phyloP scores from a whole-genome alignment of 2,329 filamentous ascomycete genomes.

The Huntiella bhutanensis region DNA sequence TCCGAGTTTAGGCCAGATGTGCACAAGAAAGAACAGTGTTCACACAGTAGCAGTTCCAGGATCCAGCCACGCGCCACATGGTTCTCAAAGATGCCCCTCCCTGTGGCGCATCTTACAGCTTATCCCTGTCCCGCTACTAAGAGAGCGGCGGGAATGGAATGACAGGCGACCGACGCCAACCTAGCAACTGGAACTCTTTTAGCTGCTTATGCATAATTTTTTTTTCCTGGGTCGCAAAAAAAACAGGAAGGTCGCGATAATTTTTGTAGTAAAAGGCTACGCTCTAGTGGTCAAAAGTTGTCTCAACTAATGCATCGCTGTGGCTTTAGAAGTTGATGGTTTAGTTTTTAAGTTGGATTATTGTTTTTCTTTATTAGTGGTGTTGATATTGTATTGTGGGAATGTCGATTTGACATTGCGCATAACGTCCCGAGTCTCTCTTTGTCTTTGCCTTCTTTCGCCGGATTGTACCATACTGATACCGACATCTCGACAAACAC shows the following conservation, averaged over 20 bases:
- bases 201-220: slow-evolving; percentile 8
- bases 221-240: slow-evolving; percentile 3
- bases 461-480: background rate
- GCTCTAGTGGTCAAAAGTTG: no score
- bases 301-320: background rate
- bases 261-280: background rate
- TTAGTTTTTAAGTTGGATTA: no score
- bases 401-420: no score
- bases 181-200: slow-evolving; percentile 1
- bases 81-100: background rate
- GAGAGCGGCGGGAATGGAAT: background rate
- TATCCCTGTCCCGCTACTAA: background rate
- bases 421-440: no score
- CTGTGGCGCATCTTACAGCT: slow-evolving; percentile 7
- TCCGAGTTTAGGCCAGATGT: no score
- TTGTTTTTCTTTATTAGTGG: no score
- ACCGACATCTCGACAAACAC: background rate
- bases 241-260: slow-evolving; percentile 2
- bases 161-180: slow-evolving; percentile 6
- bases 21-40: no score
- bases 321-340: background rate
- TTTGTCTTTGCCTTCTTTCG: background rate
- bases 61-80: no score
- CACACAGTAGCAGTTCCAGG: no score
- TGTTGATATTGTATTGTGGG: no score